Evolutionary conservation across 495 filamentous ascomycete species (phyloP).

Genomic region (Stereocaulon alpinum): DNA sequence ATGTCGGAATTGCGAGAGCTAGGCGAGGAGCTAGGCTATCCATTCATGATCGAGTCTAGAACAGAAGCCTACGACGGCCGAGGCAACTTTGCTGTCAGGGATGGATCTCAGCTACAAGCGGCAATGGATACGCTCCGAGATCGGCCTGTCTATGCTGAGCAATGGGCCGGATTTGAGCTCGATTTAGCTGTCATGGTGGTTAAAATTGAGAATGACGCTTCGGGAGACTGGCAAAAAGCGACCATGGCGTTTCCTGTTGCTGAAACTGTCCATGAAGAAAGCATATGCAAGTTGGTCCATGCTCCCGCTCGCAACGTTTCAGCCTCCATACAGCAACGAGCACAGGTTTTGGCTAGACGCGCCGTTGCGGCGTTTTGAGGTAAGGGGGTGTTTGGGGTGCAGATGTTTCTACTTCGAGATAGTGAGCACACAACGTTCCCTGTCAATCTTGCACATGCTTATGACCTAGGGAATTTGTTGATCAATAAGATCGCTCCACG

Average conservation of each 20-base stretch:
- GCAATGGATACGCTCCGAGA: constrained; percentile 61
- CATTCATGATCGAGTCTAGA: constrained; percentile 88
- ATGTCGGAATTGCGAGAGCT: constrained; percentile 51
- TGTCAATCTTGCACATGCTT: constrained; percentile 5
- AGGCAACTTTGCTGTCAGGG: constrained; percentile 72
- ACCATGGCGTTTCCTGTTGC: constrained; percentile 76
- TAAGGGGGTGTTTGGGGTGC: constrained; percentile 88
- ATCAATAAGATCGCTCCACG: constrained; percentile 89
- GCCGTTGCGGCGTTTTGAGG: constrained; percentile 75
- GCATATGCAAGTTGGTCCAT: constrained; percentile 89
- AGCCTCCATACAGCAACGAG: constrained; percentile 46
- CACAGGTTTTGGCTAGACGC: constrained; percentile 65
- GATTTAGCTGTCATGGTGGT: constrained; percentile 94
- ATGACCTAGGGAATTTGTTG: constrained; percentile 42
- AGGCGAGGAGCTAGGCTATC: constrained; percentile 61
- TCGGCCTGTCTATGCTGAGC: constrained; percentile 74
- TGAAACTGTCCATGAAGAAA: constrained; percentile 91
- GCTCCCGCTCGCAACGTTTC: constrained; percentile 69
- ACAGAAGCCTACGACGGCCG: constrained; percentile 91
- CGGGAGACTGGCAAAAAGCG: constrained; percentile 28
- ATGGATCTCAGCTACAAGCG: constrained; percentile 52
- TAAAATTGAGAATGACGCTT: constrained; percentile 69
- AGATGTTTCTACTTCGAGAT: constrained; percentile 82
- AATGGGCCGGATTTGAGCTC: constrained; percentile 74
- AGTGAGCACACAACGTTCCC: constrained; percentile 33